Conservation (phyloP, 2,329 filamentous ascomycete species). For the Pezicula rhizophila region DNA sequence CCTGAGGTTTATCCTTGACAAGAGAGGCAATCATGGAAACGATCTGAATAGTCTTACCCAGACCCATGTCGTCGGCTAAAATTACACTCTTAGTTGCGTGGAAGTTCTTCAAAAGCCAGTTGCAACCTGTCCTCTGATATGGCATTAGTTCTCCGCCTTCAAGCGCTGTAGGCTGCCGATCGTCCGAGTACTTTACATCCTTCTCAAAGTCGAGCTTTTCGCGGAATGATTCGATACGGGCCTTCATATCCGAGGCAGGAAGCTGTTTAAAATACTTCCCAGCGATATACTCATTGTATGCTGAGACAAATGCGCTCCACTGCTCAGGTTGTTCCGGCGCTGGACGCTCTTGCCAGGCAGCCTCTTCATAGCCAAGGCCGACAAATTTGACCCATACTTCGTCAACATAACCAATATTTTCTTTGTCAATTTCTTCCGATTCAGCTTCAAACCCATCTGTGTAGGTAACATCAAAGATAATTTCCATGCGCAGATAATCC, state of each 20-base stretch:
- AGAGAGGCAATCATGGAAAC: slow-evolving; percentile 75
- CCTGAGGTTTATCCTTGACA: slow-evolving; percentile 52
- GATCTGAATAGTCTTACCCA: slow-evolving; percentile 95
- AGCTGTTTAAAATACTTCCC: slow-evolving; percentile 64
- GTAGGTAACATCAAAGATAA: slow-evolving; percentile 79
- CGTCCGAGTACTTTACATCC: slow-evolving; percentile 51
- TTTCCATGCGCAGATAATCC: slow-evolving; percentile 78
- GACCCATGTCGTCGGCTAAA: slow-evolving; percentile 94
- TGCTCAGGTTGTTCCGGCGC: slow-evolving; percentile 52
- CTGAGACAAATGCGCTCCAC: slow-evolving; percentile 74
- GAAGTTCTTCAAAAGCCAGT: slow-evolving; percentile 93
- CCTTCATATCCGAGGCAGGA: slow-evolving; percentile 52
- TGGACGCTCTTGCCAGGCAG: slow-evolving; percentile 83
- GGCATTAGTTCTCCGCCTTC: slow-evolving; percentile 80
- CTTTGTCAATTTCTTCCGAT: slow-evolving; percentile 64
- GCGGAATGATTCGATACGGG: slow-evolving; percentile 64
- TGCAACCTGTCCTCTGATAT: slow-evolving; percentile 88
- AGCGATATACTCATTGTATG: slow-evolving; percentile 80
- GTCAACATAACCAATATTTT: slow-evolving; percentile 65
- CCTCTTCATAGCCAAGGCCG: slow-evolving; percentile 83
- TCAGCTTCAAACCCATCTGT: slow-evolving; percentile 44
- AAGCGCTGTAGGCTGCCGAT: slow-evolving; percentile 67
- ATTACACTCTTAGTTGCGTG: slow-evolving; percentile 78
- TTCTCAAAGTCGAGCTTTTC: slow-evolving; percentile 52
- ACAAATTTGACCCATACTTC: slow-evolving; percentile 85